phyloP scores from a whole-genome alignment of 1,284 basidiomycete species.

The Waitea zeae region DNA sequence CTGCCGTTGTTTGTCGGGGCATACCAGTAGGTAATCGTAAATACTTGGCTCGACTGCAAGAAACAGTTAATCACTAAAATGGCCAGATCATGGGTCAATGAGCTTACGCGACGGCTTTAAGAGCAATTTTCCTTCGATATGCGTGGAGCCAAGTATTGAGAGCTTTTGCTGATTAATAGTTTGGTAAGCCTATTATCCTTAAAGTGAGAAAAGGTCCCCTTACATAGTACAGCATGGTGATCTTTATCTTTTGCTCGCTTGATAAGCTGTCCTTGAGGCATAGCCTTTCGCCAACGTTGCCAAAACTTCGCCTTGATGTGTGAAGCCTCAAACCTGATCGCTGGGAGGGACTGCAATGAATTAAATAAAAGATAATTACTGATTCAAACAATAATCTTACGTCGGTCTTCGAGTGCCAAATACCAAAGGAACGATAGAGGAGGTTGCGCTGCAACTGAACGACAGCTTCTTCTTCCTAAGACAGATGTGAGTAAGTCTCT shows the following conservation, averaged over 20 bases:
- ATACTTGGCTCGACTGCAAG: not conserved
- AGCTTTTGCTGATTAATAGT: slow-evolving; percentile 25
- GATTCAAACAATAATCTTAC: slow-evolving; percentile 18
- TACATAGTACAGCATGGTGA: slow-evolving; percentile 32
- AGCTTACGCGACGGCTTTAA: slow-evolving; percentile 72
- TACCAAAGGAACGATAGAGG: slow-evolving; percentile 44
- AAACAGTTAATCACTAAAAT: not conserved
- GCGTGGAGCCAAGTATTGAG: slow-evolving; percentile 48
- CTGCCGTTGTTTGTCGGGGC: not conserved
- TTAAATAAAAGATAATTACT: slow-evolving; percentile 7
- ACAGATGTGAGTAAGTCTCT: slow-evolving; percentile 5
- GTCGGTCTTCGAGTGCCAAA: slow-evolving; percentile 58
- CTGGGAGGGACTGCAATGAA: slow-evolving; percentile 49
- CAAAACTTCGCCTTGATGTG: slow-evolving; percentile 43
- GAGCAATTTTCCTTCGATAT: slow-evolving; percentile 49
- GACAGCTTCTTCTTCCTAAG: slow-evolving; percentile 42
- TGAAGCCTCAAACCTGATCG: slow-evolving; percentile 50
- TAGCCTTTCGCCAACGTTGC: slow-evolving; percentile 43
- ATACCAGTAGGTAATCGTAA: not conserved
- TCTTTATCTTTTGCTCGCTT: slow-evolving; percentile 43
- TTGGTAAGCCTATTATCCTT: slow-evolving; percentile 4
- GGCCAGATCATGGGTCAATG: slow-evolving; percentile 11
- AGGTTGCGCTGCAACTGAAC: slow-evolving; percentile 38
- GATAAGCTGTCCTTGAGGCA: slow-evolving; percentile 49
- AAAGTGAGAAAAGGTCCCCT: slow-evolving; percentile 2